Base-by-base conservation (phyloP, 1,139 yeast species). In the Debaryomyces fabryi region DNA sequence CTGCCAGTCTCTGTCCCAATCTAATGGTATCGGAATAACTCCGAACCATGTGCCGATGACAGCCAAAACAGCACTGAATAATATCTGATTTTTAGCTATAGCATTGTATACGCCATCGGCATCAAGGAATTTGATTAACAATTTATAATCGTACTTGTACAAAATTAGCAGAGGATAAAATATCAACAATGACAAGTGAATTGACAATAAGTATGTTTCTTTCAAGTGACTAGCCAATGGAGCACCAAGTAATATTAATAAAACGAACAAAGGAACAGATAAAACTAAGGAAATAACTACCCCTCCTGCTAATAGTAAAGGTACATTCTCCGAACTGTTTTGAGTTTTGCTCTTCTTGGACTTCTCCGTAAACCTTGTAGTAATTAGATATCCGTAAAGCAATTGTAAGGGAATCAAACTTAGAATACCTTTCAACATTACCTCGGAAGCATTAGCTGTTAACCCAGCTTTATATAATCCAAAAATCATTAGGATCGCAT, bases 1-100 rank as follows among this genome's bases (percentile, higher is more conserved):
- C 67, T 93, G 99, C 99, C 99, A 93, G 25, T 88, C 91, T 57
- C 98, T 77, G 65, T 93, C 99, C 99, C 99, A 93, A 66, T 93
- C 99, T 50, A 93, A 76, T 0, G 98, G 97, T 51, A 93, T 91
- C 1, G 96, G 98, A 37, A 89, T 70, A 4, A 95, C 97, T 9
- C 98, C 97, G 2, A 90, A 59, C 98, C 98, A 93, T 8, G 95
- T 83, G 2, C 97, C 96, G 7, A 86, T 58, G 38, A 85, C 69
- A 0, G 85, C 77, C 35, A 84, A 78, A 9, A 82, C 62, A 6
- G 80, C 67, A 24, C 72, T 61, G 32, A 72, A 60, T 40, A 79
- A 67, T 1, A 77, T 58, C 35, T 71, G 75, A 52, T 78, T 72
- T 13, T 59, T 57, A 47, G 67, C 60, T 3, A 74, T 58, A 6